Evolutionary conservation across 208 protist species (phyloP).

Genomic region (Pavlovales sp.): DNA sequence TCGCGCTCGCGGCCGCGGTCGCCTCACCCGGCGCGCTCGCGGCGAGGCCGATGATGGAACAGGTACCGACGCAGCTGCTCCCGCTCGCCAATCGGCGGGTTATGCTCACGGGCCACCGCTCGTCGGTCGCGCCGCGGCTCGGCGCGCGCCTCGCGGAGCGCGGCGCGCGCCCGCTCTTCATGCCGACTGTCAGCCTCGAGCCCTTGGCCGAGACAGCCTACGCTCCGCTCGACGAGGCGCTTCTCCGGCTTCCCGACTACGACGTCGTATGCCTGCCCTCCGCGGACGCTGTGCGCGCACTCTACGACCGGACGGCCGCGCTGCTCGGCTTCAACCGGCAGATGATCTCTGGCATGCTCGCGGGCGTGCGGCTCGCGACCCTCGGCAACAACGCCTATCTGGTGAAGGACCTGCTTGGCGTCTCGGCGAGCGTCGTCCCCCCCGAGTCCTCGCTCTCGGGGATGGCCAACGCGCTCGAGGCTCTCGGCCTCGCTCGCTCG

Average conservation of each 20-base stretch:
- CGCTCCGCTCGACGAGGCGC: not conserved
- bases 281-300: not conserved
- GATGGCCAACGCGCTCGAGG: not conserved
- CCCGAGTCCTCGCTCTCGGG: not conserved
- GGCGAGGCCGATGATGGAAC: not conserved
- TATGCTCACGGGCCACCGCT: not conserved
- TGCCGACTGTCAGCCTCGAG: not conserved
- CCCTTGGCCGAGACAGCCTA: not conserved
- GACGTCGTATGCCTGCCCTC: not conserved
- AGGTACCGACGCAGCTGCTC: not conserved
- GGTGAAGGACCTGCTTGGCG: not conserved
- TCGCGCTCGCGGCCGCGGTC: too few relatives aligned
- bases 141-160: not conserved
- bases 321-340: not conserved
- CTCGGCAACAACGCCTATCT: not conserved
- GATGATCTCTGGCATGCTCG: not conserved
- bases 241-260: not conserved
- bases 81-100: not conserved
- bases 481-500: not conserved
- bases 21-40: too few relatives aligned
- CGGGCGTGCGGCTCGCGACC: not conserved
- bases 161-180: not conserved
- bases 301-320: not conserved
- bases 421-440: not conserved
- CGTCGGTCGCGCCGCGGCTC: not conserved